These are phyloP conservation scores for Brassica balearica DNA, from an alignment of 441 rosid genomes.

Conservation along the genomic window DNA sequence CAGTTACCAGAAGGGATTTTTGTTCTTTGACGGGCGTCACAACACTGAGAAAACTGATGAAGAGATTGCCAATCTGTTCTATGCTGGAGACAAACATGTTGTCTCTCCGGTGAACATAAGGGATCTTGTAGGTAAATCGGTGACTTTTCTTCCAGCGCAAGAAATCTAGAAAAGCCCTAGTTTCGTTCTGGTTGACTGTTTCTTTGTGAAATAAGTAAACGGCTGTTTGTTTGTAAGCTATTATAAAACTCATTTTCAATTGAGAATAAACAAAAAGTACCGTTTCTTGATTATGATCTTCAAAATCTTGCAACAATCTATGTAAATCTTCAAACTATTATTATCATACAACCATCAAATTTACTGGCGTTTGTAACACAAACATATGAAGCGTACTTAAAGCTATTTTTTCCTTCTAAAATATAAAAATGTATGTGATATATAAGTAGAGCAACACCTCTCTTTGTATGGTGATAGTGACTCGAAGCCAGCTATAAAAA, in stretches of 20 bases:
- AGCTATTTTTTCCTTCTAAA: too few species aligned
- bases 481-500: conserved; percentile 9
- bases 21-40: conserved; percentile 48
- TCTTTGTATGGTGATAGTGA: conserved; percentile 15
- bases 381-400: too few species aligned
- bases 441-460: background rate
- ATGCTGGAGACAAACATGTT: conserved; percentile 35
- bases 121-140: conserved; percentile 30
- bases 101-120: conserved; percentile 40
- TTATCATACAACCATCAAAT: background rate
- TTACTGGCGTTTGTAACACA: background rate
- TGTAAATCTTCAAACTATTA: background rate
- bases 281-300: background rate
- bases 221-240: background rate
- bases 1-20: conserved; percentile 37
- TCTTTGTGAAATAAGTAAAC: conserved; percentile 31
- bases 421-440: background rate
- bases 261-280: background rate
- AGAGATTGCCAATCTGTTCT: conserved; percentile 38
- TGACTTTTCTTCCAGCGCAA: conserved; percentile 17
- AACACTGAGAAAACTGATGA: conserved; percentile 43
- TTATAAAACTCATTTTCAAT: background rate
- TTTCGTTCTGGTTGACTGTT: background rate
- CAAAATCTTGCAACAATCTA: background rate
- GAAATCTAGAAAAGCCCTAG: conserved; percentile 19